Percentiles rank a stretch among this genome's conserved stretches.
These are phyloP conservation scores for Anisodus acutangulus DNA, from an alignment of 257 asterid genomes.

Conservation along the genomic window DNA sequence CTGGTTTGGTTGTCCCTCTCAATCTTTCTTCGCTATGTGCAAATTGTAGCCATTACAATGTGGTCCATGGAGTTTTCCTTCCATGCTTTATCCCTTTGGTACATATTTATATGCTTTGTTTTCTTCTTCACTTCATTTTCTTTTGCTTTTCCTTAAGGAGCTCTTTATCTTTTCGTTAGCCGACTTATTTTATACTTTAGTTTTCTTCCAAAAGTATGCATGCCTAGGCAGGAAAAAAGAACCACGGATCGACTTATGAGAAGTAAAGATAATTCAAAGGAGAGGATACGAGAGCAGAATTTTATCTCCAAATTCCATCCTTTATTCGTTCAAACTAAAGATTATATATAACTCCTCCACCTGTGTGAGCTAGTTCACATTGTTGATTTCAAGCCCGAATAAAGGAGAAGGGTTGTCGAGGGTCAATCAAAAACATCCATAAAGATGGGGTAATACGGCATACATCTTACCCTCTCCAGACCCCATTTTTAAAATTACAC, in stretches of 20 bases:
- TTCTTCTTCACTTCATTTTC: neutral
- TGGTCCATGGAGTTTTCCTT: neutral
- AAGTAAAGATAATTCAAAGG: neutral
- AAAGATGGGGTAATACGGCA: too few relatives aligned
- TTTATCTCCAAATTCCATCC: too few relatives aligned
- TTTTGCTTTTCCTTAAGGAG: neutral
- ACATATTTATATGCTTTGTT: conserved; percentile 4
- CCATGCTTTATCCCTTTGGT: neutral
- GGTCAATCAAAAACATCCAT: too few relatives aligned
- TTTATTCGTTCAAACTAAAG: too few relatives aligned
- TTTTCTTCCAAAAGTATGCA: neutral
- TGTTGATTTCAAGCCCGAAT: too few relatives aligned
- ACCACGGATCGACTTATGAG: neutral
- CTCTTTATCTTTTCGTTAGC: neutral
- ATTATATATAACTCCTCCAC: too few relatives aligned
- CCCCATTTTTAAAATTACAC: too few relatives aligned
- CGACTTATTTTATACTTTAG: neutral
- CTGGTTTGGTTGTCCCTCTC: conserved; percentile 11
- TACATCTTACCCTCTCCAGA: too few relatives aligned
- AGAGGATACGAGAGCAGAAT: neutral
- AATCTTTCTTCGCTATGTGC: conserved; percentile 10
- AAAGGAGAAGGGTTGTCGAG: too few relatives aligned
- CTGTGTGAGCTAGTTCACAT: too few relatives aligned
- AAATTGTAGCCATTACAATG: conserved; percentile 11
- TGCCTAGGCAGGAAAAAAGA: neutral